These are phyloP conservation scores for Byssochlamys sp. DNA, from an alignment of 2,329 filamentous ascomycete species.

Conservation along the genomic window DNA sequence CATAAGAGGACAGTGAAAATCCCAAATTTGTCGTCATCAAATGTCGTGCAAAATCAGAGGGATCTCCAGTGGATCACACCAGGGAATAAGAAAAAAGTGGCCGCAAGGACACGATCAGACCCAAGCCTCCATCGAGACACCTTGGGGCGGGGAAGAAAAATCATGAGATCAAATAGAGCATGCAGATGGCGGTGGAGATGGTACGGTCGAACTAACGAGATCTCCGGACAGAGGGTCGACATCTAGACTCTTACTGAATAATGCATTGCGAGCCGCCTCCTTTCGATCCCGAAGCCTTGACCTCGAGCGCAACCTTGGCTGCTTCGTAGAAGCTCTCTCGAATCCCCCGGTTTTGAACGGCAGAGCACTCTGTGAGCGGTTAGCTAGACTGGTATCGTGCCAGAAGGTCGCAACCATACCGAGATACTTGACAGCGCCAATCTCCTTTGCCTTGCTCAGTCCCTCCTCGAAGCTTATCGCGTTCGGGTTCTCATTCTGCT, in stretches of 20 bases:
- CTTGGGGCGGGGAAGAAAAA: background rate
- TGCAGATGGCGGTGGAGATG: background rate
- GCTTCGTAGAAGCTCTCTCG: slow-evolving; percentile 98
- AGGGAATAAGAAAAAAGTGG: background rate
- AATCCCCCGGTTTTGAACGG: slow-evolving; percentile 94
- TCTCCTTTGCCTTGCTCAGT: slow-evolving; percentile 78
- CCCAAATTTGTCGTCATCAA: background rate
- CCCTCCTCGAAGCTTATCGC: slow-evolving; percentile 82
- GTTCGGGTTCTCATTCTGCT: slow-evolving; percentile 55
- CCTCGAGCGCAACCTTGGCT: slow-evolving; percentile 72
- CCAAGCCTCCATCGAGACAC: background rate
- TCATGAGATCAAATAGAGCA: background rate
- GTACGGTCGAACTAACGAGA: background rate
- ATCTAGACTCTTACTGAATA: slow-evolving; percentile 20
- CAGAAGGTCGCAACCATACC: slow-evolving; percentile 36
- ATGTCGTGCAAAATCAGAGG: slow-evolving; percentile 1
- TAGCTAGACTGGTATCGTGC: background rate
- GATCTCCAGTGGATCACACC: slow-evolving; percentile 1
- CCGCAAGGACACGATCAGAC: background rate
- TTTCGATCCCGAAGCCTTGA: slow-evolving; percentile 32
- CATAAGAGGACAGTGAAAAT: background rate
- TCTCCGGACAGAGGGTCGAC: background rate
- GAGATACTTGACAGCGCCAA: slow-evolving; percentile 85
- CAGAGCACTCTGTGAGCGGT: slow-evolving; percentile 71
- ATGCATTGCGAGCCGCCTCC: slow-evolving; percentile 24